Evolutionary conservation across 2,329 filamentous ascomycete genomes (phyloP), one percentile per base, ranked within the genome.

Genomic region (Aspergillus sp.): DNA sequence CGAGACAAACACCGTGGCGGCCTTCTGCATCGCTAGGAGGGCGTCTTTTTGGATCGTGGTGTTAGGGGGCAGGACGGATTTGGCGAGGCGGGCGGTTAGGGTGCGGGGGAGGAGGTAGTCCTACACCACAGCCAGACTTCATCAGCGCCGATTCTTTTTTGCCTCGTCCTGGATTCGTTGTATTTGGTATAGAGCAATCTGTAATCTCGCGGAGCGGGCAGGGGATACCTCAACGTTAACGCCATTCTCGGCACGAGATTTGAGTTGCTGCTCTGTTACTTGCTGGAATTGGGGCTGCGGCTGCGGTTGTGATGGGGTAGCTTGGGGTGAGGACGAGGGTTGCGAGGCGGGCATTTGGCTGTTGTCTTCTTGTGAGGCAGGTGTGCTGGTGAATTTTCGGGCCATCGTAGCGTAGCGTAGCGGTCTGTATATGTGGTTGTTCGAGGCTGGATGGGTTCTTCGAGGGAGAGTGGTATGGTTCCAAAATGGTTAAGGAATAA

Each of bases 41-140:
- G 82, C 82, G 67, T 85, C 82, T 65, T 83, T 83, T 57, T 83
- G 79, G 37, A 85, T 80, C 43, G 79, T 76, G 13, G 81, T 84
- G 62, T 84, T 84, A 4, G 82, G 73, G 1, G 82, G 81, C 3
- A 84, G 71, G 5, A 82, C 80, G 48, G 80, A 78, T 65, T 83
- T 83, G 10, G 80, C 79, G 17, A 84, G 75, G 22, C 81, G 76
- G 47, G 79, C 74, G 22, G 82, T 77, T 61, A 83, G 76, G 4
- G 80, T 79, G 51, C 81, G 81, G 15, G 82, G 82, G 37, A 85
- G 75, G 48, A 78, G 78, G 52, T 82, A 78, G 55, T 84, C 81
- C 78, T 81, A 19, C 17, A 19, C 17, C 17, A 19, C 17, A 3
- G 17, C 17, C 17, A 19, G 17, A 19, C 17, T 19, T 19, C 17